phyloP scores from a whole-genome alignment of 1,139 yeast genomes.

The Chernovozyma aurita region DNA sequence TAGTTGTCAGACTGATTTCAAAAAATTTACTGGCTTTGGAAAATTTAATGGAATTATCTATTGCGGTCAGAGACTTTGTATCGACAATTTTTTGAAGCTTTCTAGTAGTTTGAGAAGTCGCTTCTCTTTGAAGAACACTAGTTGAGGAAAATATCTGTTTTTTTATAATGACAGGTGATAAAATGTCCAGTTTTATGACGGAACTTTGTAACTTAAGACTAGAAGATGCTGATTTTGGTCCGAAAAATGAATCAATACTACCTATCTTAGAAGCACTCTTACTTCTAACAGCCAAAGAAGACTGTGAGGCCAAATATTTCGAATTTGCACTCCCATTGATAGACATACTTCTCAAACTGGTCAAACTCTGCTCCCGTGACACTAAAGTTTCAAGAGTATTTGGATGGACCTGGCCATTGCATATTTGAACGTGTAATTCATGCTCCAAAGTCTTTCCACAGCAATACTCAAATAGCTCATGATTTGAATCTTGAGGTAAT shows the following conservation, averaged over 20 bases:
- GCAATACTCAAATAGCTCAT: constrained; percentile 46
- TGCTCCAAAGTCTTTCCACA: constrained; percentile 57
- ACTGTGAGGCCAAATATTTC: not conserved
- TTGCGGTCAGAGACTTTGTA: constrained; percentile 1
- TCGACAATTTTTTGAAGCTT: constrained; percentile 17
- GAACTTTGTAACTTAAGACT: not conserved
- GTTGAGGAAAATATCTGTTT: not conserved
- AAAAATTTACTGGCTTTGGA: constrained; percentile 17
- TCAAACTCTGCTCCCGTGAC: constrained; percentile 41
- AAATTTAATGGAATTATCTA: not conserved
- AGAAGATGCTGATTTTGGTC: constrained; percentile 3
- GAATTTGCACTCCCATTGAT: constrained; percentile 7
- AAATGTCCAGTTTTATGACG: not conserved
- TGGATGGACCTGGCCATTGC: constrained; percentile 68
- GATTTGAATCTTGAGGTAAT: constrained; percentile 40
- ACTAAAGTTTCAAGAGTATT: constrained; percentile 45
- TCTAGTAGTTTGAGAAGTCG: constrained; percentile 12
- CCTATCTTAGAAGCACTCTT: constrained; percentile 7
- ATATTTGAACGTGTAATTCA: constrained; percentile 50
- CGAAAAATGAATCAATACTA: constrained; percentile 15
- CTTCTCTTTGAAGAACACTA: not conserved
- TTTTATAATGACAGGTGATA: not conserved
- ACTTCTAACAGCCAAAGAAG: constrained; percentile 1
- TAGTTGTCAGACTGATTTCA: constrained; percentile 1
- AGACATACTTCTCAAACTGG: constrained; percentile 22